These are phyloP conservation scores for Angomonas deanei DNA, from an alignment of 208 protist species.

Conservation along the genomic window DNA sequence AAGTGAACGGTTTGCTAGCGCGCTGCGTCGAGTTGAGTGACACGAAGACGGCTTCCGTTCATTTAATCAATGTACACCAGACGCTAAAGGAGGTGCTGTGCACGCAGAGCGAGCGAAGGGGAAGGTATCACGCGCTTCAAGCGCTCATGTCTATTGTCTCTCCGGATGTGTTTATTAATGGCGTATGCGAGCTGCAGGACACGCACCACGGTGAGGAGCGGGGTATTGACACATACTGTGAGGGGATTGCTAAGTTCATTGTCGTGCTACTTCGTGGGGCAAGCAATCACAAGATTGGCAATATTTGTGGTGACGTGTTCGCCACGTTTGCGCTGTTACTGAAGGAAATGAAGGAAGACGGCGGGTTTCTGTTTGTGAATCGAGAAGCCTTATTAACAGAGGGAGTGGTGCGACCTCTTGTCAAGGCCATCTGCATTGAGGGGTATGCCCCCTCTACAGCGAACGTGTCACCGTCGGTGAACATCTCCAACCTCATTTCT, in stretches of 20 bases:
- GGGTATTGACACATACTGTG: background rate
- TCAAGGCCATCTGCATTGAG: constrained; percentile 51
- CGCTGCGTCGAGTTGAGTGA: background rate
- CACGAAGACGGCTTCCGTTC: background rate
- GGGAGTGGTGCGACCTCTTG: constrained; percentile 51
- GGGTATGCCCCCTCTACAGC: constrained; percentile 17
- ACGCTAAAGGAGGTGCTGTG: constrained; percentile 45
- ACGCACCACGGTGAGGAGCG: background rate
- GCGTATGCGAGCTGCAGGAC: constrained; percentile 23
- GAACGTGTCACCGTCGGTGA: constrained; percentile 25
- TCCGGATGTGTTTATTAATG: constrained; percentile 33
- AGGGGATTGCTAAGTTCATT: background rate
- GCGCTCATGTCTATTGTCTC: constrained; percentile 52
- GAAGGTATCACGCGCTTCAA: constrained; percentile 85
- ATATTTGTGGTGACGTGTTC: constrained; percentile 74
- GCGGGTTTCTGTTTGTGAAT: background rate
- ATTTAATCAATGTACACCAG: background rate
- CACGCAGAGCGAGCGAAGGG: constrained; percentile 64
- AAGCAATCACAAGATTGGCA: constrained; percentile 81
- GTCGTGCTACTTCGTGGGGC: constrained; percentile 49
- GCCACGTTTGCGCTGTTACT: constrained; percentile 24
- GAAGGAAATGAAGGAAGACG: background rate
- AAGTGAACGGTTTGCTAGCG: constrained; percentile 9
- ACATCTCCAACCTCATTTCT: constrained; percentile 63
- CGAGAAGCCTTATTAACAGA: constrained; percentile 15